Evolutionary conservation across 257 asterid genomes (phyloP), one percentile per base, ranked within the genome.

Genomic region (Primulina tabacum): DNA sequence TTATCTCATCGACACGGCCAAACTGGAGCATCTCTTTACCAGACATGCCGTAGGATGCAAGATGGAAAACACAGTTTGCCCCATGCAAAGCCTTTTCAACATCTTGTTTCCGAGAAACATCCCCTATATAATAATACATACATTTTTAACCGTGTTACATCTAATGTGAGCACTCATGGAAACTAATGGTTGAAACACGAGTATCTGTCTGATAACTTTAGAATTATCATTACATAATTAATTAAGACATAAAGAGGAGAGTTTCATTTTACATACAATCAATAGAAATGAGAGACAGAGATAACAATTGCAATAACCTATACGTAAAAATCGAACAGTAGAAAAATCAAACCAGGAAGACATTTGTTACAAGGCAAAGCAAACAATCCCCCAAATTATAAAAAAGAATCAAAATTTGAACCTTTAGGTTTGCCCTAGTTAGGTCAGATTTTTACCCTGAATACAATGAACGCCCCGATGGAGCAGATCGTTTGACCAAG

Each of bases 1-100:
- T 91, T 20, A 94, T 77, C 70, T 83, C 90, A 77, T 94, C 99
- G 2, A 91, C 84, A 28, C 89, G 92, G n/a, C 99, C 81, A 74
- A 60, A 87, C 60, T 82, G 97, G 56, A 91, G 90, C 99, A 94
- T 91, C 67, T 91, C 97, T 80, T 94, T 94, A 55, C 99, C 99
- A 1, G 99, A 94, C 95, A 89, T 91, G 76, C 97, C 99, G 78
- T 75, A 91, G 0, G 97, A 94, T 75, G 97, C 99, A 21, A 94
- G 96, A 82, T 94, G 99, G 86, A 91, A 94, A 63, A 89, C 95
- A 68, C 97, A 94, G 47, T 88, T 95, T 12, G 84, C 89, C 35
- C 97, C 96, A 33, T 71, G 72, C 20, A 90, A 78, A 34, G 92
- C 97, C 81, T 79, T 87, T 0, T 81, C 85, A 2, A 93, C 97